Conservation (phyloP, 345 rosid species). For the Litchi chinensis region DNA sequence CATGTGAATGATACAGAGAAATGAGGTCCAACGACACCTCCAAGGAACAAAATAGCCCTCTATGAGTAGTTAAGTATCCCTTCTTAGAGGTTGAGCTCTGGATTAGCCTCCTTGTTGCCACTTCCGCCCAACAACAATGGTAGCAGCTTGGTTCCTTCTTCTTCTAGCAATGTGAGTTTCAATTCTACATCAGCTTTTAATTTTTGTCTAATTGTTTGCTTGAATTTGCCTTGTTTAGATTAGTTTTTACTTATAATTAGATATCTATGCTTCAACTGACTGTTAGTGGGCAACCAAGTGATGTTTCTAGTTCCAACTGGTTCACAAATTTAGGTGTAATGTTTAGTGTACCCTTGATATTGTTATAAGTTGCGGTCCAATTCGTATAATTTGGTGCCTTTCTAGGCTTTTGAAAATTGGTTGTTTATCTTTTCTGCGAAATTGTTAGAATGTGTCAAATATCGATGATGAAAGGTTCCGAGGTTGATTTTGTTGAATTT, state of each 20-base stretch:
- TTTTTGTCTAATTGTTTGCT: neutral
- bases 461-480: neutral
- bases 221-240: neutral
- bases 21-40: constrained; percentile 72
- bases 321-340: neutral
- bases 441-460: neutral
- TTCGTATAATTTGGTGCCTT: neutral
- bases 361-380: too few species aligned
- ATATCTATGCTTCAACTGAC: constrained; percentile 6
- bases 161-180: constrained; percentile 45
- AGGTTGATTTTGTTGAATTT: neutral
- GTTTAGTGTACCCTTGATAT: neutral
- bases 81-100: constrained; percentile 44
- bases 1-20: constrained; percentile 66
- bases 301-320: neutral
- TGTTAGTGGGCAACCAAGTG: neutral
- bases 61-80: constrained; percentile 70
- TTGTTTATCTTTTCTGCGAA: constrained; percentile 4
- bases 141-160: constrained; percentile 39
- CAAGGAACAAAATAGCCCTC: constrained; percentile 80
- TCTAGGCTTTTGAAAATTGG: neutral
- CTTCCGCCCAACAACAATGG: constrained; percentile 29
- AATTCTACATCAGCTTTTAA: neutral
- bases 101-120: constrained; percentile 40
- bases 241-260: neutral